Evolutionary conservation across 108 stramenopile genomes (phyloP).

Genomic region (Hondaea fermentalgiana): DNA sequence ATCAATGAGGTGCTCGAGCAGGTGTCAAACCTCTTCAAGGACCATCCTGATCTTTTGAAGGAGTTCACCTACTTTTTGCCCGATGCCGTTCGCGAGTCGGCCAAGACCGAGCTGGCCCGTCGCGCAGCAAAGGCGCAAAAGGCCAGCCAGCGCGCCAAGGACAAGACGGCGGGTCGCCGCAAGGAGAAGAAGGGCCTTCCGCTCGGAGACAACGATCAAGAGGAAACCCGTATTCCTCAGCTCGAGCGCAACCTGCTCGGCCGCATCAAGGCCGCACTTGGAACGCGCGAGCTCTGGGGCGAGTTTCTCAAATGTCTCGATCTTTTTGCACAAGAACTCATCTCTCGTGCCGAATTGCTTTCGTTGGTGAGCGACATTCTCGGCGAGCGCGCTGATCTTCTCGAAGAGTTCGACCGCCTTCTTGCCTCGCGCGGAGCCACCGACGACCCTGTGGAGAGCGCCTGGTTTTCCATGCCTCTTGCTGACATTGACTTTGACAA

Average conservation of each 20-base stretch:
- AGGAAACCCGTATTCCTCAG: slow-evolving; percentile 22
- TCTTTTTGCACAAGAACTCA: slow-evolving; percentile 83
- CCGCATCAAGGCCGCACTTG: slow-evolving; percentile 67
- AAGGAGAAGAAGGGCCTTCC: slow-evolving; percentile 59
- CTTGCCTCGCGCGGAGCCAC: slow-evolving; percentile 60
- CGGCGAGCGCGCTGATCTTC: slow-evolving; percentile 70
- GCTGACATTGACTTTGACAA: slow-evolving; percentile 47
- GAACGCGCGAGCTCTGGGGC: slow-evolving; percentile 74
- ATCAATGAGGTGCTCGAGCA: slow-evolving; percentile 93
- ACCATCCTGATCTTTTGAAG: slow-evolving; percentile 92
- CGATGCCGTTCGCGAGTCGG: slow-evolving; percentile 93
- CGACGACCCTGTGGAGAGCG: slow-evolving; percentile 17
- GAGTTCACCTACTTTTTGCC: slow-evolving; percentile 98
- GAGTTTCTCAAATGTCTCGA: slow-evolving; percentile 89
- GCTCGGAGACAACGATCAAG: slow-evolving; percentile 17
- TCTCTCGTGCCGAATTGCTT: slow-evolving; percentile 78
- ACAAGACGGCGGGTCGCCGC: background rate
- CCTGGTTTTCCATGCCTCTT: slow-evolving; percentile 45
- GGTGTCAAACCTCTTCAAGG: slow-evolving; percentile 86
- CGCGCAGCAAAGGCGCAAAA: slow-evolving; percentile 63
- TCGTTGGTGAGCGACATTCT: slow-evolving; percentile 77
- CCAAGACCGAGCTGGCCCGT: slow-evolving; percentile 72
- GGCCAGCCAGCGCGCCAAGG: background rate
- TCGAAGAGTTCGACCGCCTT: slow-evolving; percentile 88
- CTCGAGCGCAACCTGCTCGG: slow-evolving; percentile 65